Percentiles rank a stretch among this genome's conserved stretches.
These are phyloP conservation scores for Fusarium marasasianum DNA, from an alignment of 2,329 filamentous ascomycete species.

Conservation along the genomic window DNA sequence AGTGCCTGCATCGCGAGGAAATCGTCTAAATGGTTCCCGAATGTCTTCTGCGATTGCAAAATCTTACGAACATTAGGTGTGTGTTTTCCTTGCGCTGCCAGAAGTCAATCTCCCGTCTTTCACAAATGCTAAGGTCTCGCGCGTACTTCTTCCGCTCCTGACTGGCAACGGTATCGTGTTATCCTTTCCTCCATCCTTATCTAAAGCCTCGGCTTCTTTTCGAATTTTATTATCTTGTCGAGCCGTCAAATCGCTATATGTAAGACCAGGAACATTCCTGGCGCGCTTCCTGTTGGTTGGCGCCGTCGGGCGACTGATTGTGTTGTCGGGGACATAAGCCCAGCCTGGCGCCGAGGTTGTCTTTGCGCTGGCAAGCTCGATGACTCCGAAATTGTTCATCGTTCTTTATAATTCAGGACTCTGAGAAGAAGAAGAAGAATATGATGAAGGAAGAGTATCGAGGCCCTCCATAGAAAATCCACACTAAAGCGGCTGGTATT, in stretches of 20 bases:
- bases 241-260: constrained; percentile 75
- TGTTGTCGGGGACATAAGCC: constrained; percentile 87
- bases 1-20: constrained; percentile 72
- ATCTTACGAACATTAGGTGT: constrained; percentile 80
- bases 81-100: constrained; percentile 61
- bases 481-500: constrained; percentile 19
- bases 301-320: constrained; percentile 64
- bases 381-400: constrained; percentile 79
- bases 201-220: constrained; percentile 83
- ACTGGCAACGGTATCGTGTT: constrained; percentile 74
- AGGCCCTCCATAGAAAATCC: constrained; percentile 28
- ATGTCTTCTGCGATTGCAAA: constrained; percentile 82
- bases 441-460: not conserved
- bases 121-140: not conserved
- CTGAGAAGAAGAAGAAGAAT: not conserved
- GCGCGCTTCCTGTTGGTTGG: constrained; percentile 76
- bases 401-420: constrained; percentile 13
- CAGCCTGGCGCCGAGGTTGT: constrained; percentile 82
- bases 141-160: constrained; percentile 57
- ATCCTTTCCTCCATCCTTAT: constrained; percentile 80
- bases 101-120: constrained; percentile 6
- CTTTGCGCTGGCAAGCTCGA: constrained; percentile 79
- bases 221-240: constrained; percentile 83
- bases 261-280: constrained; percentile 62
- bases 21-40: constrained; percentile 84